Base-by-base conservation (phyloP, 108 stramenopile genomes). In the Nitzschia palea region DNA sequence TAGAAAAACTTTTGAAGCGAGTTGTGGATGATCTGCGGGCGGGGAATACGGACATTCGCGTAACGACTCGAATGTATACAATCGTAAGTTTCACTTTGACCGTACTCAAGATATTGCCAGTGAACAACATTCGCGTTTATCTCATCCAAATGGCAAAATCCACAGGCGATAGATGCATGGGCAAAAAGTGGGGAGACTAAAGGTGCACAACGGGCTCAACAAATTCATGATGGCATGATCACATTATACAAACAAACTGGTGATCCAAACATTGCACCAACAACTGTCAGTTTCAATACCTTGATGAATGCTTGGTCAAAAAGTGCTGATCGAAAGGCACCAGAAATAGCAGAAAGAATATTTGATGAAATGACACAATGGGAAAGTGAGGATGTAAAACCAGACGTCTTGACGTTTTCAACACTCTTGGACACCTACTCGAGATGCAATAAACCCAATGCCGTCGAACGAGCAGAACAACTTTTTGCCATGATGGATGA, bases 281-380 rank as follows among this genome's bases (percentile, higher is more conserved):
- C 72, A 0, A 78, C 83, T 1, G 77, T 84, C 40, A 76, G 70
- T 40, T 87, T 73, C 74, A 86, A 86, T 66, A 82, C 81, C 42
- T 73, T 86, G 2, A 77, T 90, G 26, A 83, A 86, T 55, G 90
- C 87, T 0, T 86, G 85, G 85, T 67, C 73, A 50, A 88, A 85
- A 80, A 73, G 70, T 26, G 58, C 65, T 34, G 74, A 82, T 33
- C 56, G 23, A 17, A 69, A 61, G 0, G 79, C 86, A 20, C 67
- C 80, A 9, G 63, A 55, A 58, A 51, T 34, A 15, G 87, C 86
- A 6, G 90, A 91, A 50, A 54, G 65, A 26, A 48, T 88, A 14
- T 69, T 91, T 44, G 59, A 71, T 10, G 78, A 83, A 47, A 85
- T 91, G 85, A 57, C 83, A 52, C 55, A 52, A 20, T 80, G 77